Evolutionary conservation across 176 grass and related monocot species (phyloP).

Genomic region (Areca catechu): DNA sequence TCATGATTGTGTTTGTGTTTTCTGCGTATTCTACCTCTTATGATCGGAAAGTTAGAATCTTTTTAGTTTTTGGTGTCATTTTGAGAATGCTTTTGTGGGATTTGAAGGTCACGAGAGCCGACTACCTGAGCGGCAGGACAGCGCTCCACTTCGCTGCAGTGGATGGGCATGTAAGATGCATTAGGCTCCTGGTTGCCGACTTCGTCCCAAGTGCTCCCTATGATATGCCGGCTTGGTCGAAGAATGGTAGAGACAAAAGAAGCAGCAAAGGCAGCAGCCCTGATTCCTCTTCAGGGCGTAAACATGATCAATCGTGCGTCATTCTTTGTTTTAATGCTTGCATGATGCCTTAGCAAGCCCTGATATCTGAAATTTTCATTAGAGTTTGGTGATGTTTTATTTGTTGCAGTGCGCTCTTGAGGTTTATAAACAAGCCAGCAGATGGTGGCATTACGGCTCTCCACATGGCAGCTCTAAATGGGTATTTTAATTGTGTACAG

Average conservation of each 20-base stretch:
- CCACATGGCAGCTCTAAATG: constrained; percentile 76
- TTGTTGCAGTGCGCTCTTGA: constrained; percentile 49
- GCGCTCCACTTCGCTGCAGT: constrained; percentile 78
- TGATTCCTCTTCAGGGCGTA: constrained; percentile 35
- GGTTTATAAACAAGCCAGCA: constrained; percentile 75
- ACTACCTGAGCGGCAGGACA: constrained; percentile 89
- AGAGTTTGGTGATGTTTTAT: not conserved
- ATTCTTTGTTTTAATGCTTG: not conserved
- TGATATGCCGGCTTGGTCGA: constrained; percentile 24
- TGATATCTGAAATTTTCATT: no score
- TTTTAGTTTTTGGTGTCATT: not conserved
- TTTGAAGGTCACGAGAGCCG: constrained; percentile 69
- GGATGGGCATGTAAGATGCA: constrained; percentile 67
- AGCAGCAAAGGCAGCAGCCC: constrained; percentile 39
- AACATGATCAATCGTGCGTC: constrained; percentile 62
- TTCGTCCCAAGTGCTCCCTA: constrained; percentile 58
- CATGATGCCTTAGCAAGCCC: no score
- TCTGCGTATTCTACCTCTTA: no score
- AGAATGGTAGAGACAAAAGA: constrained; percentile 27
- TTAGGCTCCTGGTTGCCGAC: constrained; percentile 64
- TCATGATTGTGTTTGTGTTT: no score
- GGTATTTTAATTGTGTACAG: constrained; percentile 80
- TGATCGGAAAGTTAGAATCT: not conserved
- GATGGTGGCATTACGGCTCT: constrained; percentile 88
- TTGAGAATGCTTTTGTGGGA: no score